Evolutionary conservation across 164 flowering plant species (phyloP).

Genomic region (Tinospora cordifolia): DNA sequence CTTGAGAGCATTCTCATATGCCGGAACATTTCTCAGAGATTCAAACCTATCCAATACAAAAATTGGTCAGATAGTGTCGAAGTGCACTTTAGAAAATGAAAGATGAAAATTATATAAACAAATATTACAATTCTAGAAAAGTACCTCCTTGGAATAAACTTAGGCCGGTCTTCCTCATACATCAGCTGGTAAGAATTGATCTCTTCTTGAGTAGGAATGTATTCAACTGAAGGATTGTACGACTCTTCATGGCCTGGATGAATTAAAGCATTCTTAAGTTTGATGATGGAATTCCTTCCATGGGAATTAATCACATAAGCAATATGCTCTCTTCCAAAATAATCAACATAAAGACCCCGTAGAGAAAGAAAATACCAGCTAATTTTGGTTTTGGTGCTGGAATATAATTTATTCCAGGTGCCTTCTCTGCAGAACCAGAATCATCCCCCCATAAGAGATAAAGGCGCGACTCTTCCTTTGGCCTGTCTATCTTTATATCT

Average conservation of each 20-base stretch:
- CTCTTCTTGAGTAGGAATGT: conserved; percentile 94
- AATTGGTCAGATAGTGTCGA: not conserved
- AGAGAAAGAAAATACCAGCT: conserved; percentile 43
- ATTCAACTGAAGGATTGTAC: conserved; percentile 82
- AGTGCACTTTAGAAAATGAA: not conserved
- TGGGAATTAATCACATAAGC: not conserved
- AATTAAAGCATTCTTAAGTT: conserved; percentile 1
- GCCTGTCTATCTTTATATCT: conserved; percentile 62
- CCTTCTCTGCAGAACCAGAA: conserved; percentile 43
- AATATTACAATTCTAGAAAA: not conserved
- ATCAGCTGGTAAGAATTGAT: conserved; percentile 68
- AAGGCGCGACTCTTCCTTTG: conserved; percentile 52
- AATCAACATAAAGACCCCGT: not conserved
- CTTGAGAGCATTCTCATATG: conserved; percentile 66
- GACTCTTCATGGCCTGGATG: conserved; percentile 90
- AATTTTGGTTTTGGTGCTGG: conserved; percentile 84
- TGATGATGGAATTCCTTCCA: not conserved
- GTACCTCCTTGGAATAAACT: conserved; percentile 80
- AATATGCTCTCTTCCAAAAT: not conserved
- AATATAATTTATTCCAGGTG: conserved; percentile 56
- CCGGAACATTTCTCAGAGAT: conserved; percentile 73
- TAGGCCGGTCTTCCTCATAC: conserved; percentile 95
- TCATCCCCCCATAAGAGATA: conserved; percentile 83
- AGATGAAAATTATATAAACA: not conserved
- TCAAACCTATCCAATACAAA: conserved; percentile 40